Evolutionary conservation across 2,329 filamentous ascomycete species (phyloP).

Genomic region (Pseudocercospora macadamiae): DNA sequence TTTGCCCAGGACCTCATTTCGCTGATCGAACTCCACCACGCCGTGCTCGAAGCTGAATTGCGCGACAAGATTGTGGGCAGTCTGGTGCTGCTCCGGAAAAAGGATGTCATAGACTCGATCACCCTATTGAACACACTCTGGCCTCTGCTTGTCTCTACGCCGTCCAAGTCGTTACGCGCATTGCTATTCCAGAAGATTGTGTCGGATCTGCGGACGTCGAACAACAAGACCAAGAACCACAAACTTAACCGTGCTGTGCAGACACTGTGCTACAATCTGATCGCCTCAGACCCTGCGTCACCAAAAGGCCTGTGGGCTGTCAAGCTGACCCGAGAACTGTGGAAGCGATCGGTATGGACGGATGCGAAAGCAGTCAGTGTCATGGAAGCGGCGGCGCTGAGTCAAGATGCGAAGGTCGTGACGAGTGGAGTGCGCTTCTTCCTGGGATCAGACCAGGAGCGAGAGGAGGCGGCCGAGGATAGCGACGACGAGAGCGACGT

Average conservation of each 20-base stretch:
- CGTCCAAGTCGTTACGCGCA: constrained; percentile 83
- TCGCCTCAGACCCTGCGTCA: constrained; percentile 82
- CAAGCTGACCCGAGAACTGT: constrained; percentile 91
- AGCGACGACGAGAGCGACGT: constrained; percentile 78
- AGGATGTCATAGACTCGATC: constrained; percentile 86
- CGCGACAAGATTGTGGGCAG: constrained; percentile 94
- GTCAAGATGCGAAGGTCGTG: constrained; percentile 91
- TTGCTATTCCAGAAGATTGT: constrained; percentile 90
- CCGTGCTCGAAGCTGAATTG: constrained; percentile 77
- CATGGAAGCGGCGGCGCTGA: constrained; percentile 90
- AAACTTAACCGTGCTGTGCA: constrained; percentile 91
- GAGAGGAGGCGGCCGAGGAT: constrained; percentile 83
- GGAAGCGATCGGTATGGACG: constrained; percentile 95
- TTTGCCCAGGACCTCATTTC: constrained; percentile 82
- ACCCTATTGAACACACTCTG: constrained; percentile 88
- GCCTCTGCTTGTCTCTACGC: constrained; percentile 87
- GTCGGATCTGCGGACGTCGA: constrained; percentile 84
- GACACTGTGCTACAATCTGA: constrained; percentile 87
- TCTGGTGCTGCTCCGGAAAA: constrained; percentile 82
- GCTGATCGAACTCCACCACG: constrained; percentile 81
- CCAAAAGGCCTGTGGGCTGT: constrained; percentile 93
- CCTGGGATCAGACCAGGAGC: constrained; percentile 91
- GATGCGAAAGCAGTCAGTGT: constrained; percentile 95
- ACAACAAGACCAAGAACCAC: constrained; percentile 86
- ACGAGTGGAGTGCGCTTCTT: constrained; percentile 90